Evolutionary conservation across 192 early-diverging fungal species (phyloP).

Genomic region (Podila epicladia): DNA sequence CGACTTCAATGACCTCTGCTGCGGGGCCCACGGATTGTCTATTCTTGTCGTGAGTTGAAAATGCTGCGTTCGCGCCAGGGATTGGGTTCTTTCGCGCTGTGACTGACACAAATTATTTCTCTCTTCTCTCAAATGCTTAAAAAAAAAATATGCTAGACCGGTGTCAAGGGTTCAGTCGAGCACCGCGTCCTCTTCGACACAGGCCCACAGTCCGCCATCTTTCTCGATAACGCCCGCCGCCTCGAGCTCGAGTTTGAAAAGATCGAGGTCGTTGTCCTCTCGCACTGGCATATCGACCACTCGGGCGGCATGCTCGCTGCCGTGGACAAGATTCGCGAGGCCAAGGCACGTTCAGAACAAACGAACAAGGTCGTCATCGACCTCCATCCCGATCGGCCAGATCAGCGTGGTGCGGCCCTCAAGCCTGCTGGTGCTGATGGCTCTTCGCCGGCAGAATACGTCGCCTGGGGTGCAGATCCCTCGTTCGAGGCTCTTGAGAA

Average conservation of each 20-base stretch:
- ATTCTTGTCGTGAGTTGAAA: slow-evolving; percentile 37
- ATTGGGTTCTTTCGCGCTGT: background rate
- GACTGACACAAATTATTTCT: background rate
- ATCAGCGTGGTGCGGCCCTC: slow-evolving; percentile 30
- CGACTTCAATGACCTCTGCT: slow-evolving; percentile 42
- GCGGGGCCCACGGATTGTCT: slow-evolving; percentile 50
- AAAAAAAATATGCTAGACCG: slow-evolving; percentile 18
- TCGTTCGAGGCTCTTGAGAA: slow-evolving; percentile 25
- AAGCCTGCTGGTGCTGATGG: background rate
- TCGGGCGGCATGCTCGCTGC: slow-evolving; percentile 47
- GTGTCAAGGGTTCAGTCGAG: slow-evolving; percentile 20
- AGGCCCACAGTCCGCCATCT: slow-evolving; percentile 45
- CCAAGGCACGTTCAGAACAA: background rate
- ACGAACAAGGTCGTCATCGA: slow-evolving; percentile 19
- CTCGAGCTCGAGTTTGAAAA: slow-evolving; percentile 50
- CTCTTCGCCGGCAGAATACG: slow-evolving; percentile 11
- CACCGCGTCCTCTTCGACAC: slow-evolving; percentile 49
- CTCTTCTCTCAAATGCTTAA: no score
- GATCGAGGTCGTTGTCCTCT: slow-evolving; percentile 45
- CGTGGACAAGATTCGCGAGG: slow-evolving; percentile 24
- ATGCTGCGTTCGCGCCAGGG: background rate
- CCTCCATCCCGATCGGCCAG: slow-evolving; percentile 45
- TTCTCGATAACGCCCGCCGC: slow-evolving; percentile 47
- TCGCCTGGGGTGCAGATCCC: slow-evolving; percentile 37
- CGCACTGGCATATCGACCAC: slow-evolving; percentile 49